phyloP scores from a whole-genome alignment of 2,329 filamentous ascomycete genomes.

The Paramyrothecium sp. region DNA sequence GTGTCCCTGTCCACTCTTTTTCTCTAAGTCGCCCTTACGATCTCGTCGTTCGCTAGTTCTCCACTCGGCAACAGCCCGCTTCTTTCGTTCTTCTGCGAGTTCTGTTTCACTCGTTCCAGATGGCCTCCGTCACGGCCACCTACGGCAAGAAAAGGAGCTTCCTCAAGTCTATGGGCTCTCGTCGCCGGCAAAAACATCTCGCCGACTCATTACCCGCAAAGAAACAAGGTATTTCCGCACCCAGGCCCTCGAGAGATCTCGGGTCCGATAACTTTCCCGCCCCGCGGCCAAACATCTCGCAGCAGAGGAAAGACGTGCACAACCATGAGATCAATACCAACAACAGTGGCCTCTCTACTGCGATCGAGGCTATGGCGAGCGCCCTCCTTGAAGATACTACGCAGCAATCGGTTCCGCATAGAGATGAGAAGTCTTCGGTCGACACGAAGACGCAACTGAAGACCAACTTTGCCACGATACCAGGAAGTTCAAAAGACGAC shows the following conservation, averaged over 20 bases:
- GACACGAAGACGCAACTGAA: not conserved
- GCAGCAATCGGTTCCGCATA: not conserved
- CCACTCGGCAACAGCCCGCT: not conserved
- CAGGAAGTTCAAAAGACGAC: no score
- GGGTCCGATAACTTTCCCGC: not conserved
- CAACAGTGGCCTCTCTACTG: constrained; percentile 1
- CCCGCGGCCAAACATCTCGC: constrained; percentile 1
- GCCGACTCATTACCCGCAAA: constrained; percentile 10
- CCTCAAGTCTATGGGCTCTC: constrained; percentile 23
- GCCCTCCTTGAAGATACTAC: constrained; percentile 23
- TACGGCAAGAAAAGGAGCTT: constrained; percentile 29
- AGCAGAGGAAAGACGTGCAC: not conserved
- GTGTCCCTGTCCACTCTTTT: constrained; percentile 1
- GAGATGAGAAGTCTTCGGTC: not conserved
- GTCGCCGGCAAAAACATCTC: constrained; percentile 17
- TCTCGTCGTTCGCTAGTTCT: constrained; percentile 1
- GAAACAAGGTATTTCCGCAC: constrained; percentile 13
- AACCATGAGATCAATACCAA: no score
- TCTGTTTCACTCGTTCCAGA: constrained; percentile 6
- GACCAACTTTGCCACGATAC: not conserved
- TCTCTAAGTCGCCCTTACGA: not conserved
- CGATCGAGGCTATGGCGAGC: constrained; percentile 26
- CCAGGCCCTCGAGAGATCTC: not conserved
- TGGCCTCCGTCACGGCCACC: constrained; percentile 21
- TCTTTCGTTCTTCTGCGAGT: not conserved